Base-by-base conservation (phyloP, 2,329 filamentous ascomycete species). In the Thyridium curvatum region DNA sequence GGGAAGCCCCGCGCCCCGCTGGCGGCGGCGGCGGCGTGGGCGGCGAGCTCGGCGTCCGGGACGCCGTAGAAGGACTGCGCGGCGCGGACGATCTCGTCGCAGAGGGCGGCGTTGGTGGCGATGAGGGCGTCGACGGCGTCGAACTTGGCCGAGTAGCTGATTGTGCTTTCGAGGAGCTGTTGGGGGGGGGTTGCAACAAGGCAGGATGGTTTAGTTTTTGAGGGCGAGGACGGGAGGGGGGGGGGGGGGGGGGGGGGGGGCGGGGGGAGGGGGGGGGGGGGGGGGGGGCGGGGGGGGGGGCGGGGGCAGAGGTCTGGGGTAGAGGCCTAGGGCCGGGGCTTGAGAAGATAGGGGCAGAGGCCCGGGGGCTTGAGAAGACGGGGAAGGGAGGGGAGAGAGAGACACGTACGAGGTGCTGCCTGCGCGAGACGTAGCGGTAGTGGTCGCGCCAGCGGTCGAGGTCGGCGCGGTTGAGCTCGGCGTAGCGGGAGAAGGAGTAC, bases 141-240 rank as follows among this genome's bases (percentile, higher is more conserved):
- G 14, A 77, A 65, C 45, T 74, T 77, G 41, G 74, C 69, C 2
- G 71, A 70, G 48, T 79, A 83, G 34, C 74, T 64, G 31, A 80
- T 53, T 2, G 68, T 58, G n/a, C 72, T 68, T 44, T 80, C 74
- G 2, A 83, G 66, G 3, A 73, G 17, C 66, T 71, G 17, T 13
- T 7, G 12, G 8, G 4, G 4, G 30, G 0, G 13, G n/a, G 21
- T 26, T 26, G 21, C 21, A 26, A 26, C 21, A 26, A 26, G 21
- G 6, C 21, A 26, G 21, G 6, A 26, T 26, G 21, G 32, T n/a
- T n/a, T n/a, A n/a, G n/a, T n/a, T n/a, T n/a, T n/a, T 2, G 12
- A 18, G 2, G 12, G 30, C 47, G 15, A 8, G n/a, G 17, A 14
- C 4, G 8, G 15, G 17, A 14, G 4, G 38, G 57, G 52, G 30